phyloP scores from a whole-genome alignment of 768 basidiomycete species.

The Leccinum imitatum region DNA sequence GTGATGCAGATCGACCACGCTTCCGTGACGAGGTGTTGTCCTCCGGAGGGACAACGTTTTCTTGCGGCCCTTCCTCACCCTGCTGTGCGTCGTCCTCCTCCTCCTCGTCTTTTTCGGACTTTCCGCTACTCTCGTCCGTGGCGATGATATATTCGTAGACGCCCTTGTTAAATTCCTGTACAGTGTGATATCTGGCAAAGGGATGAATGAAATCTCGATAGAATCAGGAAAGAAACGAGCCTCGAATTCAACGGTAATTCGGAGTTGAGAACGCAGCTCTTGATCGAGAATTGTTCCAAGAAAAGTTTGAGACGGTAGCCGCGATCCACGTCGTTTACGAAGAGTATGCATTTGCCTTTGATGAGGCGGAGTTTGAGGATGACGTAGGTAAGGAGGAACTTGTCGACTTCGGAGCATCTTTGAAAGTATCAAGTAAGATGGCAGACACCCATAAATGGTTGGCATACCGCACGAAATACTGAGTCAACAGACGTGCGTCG shows the following conservation, averaged over 20 bases:
- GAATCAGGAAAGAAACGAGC: slow-evolving; percentile 31
- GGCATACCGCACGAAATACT: no score
- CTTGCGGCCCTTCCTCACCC: slow-evolving; percentile 29
- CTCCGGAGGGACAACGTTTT: slow-evolving; percentile 1
- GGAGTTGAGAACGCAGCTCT: slow-evolving; percentile 93
- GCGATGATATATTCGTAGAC: slow-evolving; percentile 99
- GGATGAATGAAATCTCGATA: slow-evolving; percentile 4
- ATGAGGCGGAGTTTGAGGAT: slow-evolving; percentile 68
- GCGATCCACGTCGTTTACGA: slow-evolving; percentile 94
- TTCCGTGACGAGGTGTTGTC: slow-evolving; percentile 43
- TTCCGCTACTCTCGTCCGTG: slow-evolving; percentile 80
- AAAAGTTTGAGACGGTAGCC: slow-evolving; percentile 95
- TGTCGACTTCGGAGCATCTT: no score
- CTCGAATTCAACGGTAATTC: slow-evolving; percentile 95
- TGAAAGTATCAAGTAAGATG: no score
- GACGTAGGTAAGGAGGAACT: no score
- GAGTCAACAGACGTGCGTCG: no score
- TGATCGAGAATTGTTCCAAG: slow-evolving; percentile 95
- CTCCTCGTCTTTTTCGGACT: slow-evolving; percentile 49
- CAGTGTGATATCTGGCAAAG: slow-evolving; percentile 77
- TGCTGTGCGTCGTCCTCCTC: slow-evolving; percentile 44
- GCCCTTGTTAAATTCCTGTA: slow-evolving; percentile 98
- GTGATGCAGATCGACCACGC: slow-evolving; percentile 65
- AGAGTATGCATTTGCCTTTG: slow-evolving; percentile 93
- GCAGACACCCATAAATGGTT: no score